phyloP scores from a whole-genome alignment of 2,329 filamentous ascomycete species.

The Colletotrichum falcatum region DNA sequence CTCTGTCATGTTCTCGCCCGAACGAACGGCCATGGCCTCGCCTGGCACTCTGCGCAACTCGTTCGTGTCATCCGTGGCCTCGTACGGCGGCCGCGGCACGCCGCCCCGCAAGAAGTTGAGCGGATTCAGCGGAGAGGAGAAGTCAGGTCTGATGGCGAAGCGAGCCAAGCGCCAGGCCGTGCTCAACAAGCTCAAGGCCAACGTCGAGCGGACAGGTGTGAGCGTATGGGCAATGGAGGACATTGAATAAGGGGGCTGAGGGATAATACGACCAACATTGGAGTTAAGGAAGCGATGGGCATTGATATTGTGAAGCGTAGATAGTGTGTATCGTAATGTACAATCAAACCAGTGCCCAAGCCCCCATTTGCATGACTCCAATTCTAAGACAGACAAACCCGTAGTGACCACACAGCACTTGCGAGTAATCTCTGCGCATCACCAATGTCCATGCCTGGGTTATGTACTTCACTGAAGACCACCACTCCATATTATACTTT shows the following conservation, averaged over 20 bases:
- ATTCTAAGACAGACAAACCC: neutral
- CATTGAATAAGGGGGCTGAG: conserved; percentile 52
- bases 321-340: conserved; percentile 40
- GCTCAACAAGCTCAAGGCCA: conserved; percentile 62
- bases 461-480: neutral
- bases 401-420: neutral
- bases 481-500: neutral
- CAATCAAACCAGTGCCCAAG: conserved; percentile 21
- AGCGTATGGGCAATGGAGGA: conserved; percentile 64
- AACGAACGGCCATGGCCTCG: conserved; percentile 53
- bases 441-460: neutral
- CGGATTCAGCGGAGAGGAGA: conserved; percentile 70
- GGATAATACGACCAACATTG: neutral
- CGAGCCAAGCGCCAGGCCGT: conserved; percentile 65
- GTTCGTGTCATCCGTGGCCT: conserved; percentile 56
- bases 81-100: conserved; percentile 52
- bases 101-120: conserved; percentile 72
- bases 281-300: conserved; percentile 28
- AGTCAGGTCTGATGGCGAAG: conserved; percentile 66
- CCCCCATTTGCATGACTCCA: neutral
- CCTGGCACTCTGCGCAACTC: conserved; percentile 57
- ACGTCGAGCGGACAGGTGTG: conserved; percentile 62
- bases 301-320: conserved; percentile 29
- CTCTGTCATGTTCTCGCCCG: conserved; percentile 56
- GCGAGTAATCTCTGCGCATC: neutral